These are phyloP conservation scores for Fusarium miscanthi DNA, from an alignment of 2,329 filamentous ascomycete species.

Conservation along the genomic window DNA sequence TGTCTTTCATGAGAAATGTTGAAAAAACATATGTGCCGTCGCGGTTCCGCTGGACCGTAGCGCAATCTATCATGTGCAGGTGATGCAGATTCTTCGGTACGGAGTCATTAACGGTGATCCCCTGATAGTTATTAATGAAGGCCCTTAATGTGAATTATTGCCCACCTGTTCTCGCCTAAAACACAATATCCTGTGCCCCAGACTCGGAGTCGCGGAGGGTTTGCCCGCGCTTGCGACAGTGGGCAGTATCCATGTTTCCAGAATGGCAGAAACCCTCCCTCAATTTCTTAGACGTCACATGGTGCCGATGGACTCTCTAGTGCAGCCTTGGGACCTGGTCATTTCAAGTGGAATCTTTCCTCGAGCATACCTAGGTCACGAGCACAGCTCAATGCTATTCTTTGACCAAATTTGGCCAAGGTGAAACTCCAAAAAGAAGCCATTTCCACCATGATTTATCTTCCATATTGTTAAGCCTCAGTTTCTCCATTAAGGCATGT, in stretches of 20 bases:
- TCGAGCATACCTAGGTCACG: conserved; percentile 22
- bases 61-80: conserved; percentile 22
- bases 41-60: conserved; percentile 45
- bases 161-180: conserved; percentile 24
- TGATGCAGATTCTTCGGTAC: neutral
- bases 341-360: conserved; percentile 17
- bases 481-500: conserved; percentile 10
- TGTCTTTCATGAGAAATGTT: conserved; percentile 9
- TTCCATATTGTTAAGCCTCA: neutral
- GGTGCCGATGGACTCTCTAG: conserved; percentile 21
- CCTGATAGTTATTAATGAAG: neutral
- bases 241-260: conserved; percentile 30
- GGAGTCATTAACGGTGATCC: neutral
- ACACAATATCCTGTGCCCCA: conserved; percentile 27
- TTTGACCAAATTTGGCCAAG: conserved; percentile 32
- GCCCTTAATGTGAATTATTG: neutral
- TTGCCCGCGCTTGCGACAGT: conserved; percentile 14
- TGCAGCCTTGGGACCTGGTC: conserved; percentile 27
- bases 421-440: conserved; percentile 28
- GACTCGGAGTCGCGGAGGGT: conserved; percentile 32
- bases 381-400: conserved; percentile 17
- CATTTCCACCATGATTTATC: conserved; percentile 5
- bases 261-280: conserved; percentile 32
- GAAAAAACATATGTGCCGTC: conserved; percentile 21
- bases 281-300: conserved; percentile 27